Evolutionary conservation across 768 basidiomycete species (phyloP).

Genomic region (Chalciporus piperatus): DNA sequence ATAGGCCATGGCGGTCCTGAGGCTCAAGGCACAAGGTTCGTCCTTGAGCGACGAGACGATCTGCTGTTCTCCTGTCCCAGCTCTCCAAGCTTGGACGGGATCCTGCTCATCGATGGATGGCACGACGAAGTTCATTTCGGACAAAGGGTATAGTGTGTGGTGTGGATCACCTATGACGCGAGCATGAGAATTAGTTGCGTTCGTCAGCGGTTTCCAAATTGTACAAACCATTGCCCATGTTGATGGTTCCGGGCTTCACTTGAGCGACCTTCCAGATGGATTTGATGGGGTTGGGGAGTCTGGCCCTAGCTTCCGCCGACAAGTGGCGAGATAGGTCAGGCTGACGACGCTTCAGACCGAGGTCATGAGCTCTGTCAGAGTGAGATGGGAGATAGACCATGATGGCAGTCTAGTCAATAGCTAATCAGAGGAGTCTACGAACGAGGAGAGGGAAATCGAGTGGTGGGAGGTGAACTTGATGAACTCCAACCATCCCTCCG

Average conservation of each 20-base stretch:
- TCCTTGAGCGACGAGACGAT: constrained; percentile 30
- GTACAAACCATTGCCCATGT: constrained; percentile 35
- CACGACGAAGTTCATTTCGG: constrained; percentile 34
- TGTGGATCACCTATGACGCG: constrained; percentile 32
- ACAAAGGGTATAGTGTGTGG: constrained; percentile 31
- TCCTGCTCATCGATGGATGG: constrained; percentile 29
- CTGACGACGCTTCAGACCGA: constrained; percentile 24
- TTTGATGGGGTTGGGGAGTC: constrained; percentile 37
- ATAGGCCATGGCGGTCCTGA: constrained; percentile 37
- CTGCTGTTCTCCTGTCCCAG: constrained; percentile 27
- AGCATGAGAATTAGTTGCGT: not conserved
- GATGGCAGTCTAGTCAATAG: not conserved
- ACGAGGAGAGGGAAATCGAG: not conserved
- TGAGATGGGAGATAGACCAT: constrained; percentile 27
- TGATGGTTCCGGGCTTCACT: constrained; percentile 34
- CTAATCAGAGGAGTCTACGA: not conserved
- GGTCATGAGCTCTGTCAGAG: constrained; percentile 10
- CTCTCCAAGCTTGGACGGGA: constrained; percentile 31
- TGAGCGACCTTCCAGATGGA: constrained; percentile 36
- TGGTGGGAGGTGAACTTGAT: not conserved
- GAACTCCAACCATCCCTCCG: not conserved
- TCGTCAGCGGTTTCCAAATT: not conserved
- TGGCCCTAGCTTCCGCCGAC: constrained; percentile 32
- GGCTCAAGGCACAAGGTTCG: constrained; percentile 26
- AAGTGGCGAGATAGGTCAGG: constrained; percentile 33